Base-by-base conservation (phyloP, 2,329 filamentous ascomycete species). In the Kalmusia sp. region DNA sequence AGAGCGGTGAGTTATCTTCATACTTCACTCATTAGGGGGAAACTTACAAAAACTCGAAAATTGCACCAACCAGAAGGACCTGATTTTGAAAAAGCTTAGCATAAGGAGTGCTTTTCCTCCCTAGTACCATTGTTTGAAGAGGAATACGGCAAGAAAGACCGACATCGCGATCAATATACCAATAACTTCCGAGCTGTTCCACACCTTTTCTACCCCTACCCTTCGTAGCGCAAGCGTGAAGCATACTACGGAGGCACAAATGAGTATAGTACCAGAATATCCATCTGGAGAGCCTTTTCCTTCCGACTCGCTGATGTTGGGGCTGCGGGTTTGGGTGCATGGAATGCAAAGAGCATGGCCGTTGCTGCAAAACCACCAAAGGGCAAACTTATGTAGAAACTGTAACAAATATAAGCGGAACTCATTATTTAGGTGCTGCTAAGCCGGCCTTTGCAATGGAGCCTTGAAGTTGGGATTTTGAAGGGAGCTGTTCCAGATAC, bases 371-470 rank as follows among this genome's bases (percentile, higher is more conserved):
- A 77, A 11, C 78, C 78, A 12, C 78, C 78, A 39, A 80, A 74
- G 0, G 77, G 77, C 0, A 80, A 67, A 51, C 79, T 79, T 59
- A 78, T 77, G 61, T 72, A 73, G 52, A 75, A 75, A 54, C 69
- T 41, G 17, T 53, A 63, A 31, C n/a, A 31, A 31, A 8, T 8
- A n/a, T 31, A 31, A 8, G n/a, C n/a, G 8, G 28, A 8, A n/a
- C n/a, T n/a, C n/a, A n/a, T n/a, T n/a, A n/a, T n/a, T n/a, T n/a
- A n/a, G n/a, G n/a, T n/a, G n/a, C n/a, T n/a, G n/a, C n/a, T n/a
- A n/a, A n/a, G n/a, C n/a, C n/a, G n/a, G n/a, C n/a, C n/a, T n/a
- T n/a, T n/a, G n/a, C n/a, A n/a, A n/a, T n/a, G n/a, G n/a, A n/a
- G n/a, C n/a, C n/a, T n/a, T n/a, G n/a, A n/a, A n/a, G n/a, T n/a